Evolutionary conservation across 192 early-diverging fungal genomes (phyloP), one percentile per base, ranked within the genome.

Genomic region (Chytriomyces sp.): DNA sequence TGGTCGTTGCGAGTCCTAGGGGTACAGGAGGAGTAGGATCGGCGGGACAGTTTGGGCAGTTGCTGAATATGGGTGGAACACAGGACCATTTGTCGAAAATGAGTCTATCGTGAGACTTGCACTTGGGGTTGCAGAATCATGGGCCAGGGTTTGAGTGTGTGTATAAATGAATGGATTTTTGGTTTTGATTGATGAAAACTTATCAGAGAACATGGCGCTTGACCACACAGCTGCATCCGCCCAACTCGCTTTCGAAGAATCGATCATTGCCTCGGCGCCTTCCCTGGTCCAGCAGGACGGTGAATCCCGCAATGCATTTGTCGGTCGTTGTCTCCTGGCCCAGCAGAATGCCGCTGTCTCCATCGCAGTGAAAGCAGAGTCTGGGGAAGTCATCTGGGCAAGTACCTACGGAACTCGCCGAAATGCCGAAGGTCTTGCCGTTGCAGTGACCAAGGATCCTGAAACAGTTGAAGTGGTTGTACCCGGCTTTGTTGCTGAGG

Each of bases 51-150:
- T 47, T 45, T 81, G 80, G 80, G 46, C 78, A 81, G 70, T 44
- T 84, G 64, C 67, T 84, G 69, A 84, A 84, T 79, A 71, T 84
- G 61, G 77, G 68, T 5, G 83, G 83, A 6, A 69, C 83, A 18
- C 83, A 84, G 67, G 83, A 77, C 26, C 78, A 64, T 49, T 77
- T 84, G 50, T 72, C 69, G 5, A 81, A 81, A 61, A 81, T 84
- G 83, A 79, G 73, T 24, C 61, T 83, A 26, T 67, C 72, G 8
- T 69, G n/a, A 26, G 53, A 53, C 11, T 53, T 16, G 20, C 20
- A 20, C 20, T 57, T 57, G 4, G 35, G 35, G 0, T 35, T 35
- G 35, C 3, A 35, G 35, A 35, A 35, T 35, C 35, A 35, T 35
- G 35, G 35, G 4, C 35, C 35, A 35, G 35, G 35, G 35, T 35